Evolutionary conservation across 371 early-diverging fungal genomes (phyloP).

Genomic region (Thermomucor indicae-seudaticae): DNA sequence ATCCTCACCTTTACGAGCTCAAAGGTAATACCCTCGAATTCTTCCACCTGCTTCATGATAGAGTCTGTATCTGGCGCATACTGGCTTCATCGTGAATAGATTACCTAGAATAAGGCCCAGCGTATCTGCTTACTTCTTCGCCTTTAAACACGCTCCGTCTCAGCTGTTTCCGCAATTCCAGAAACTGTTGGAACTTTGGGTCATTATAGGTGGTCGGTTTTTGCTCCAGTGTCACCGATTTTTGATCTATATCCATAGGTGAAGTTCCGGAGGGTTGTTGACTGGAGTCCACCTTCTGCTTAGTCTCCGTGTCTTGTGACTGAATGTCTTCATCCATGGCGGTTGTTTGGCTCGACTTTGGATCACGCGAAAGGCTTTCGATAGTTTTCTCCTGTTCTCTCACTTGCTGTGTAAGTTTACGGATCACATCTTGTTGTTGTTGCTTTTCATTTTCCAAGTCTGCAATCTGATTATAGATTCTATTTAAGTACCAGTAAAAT

Average conservation of each 20-base stretch:
- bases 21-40: conserved; percentile 37
- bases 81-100: conserved; percentile 3
- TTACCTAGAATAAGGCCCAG: neutral
- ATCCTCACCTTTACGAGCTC: conserved; percentile 34
- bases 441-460: conserved; percentile 31
- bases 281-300: neutral
- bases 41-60: conserved; percentile 39
- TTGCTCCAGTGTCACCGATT: neutral
- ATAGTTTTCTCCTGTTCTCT: conserved; percentile 17
- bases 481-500: neutral
- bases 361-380: too few relatives aligned
- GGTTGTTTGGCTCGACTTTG: too few relatives aligned
- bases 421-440: conserved; percentile 16
- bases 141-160: conserved; percentile 34
- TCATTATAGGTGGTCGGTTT: neutral
- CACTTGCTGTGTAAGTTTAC: conserved; percentile 9
- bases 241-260: conserved; percentile 7
- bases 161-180: conserved; percentile 29
- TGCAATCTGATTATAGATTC: conserved; percentile 23
- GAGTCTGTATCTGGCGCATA: conserved; percentile 28
- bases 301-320: conserved; percentile 2
- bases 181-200: conserved; percentile 15
- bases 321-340: conserved; percentile 8
- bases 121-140: conserved; percentile 25
- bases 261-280: neutral